A percentile compares a stretch with the other conserved stretches of the same genome.
Evolutionary conservation across 2,329 filamentous ascomycete genomes (phyloP).

Genomic region (Aspergillus calidoustus): DNA sequence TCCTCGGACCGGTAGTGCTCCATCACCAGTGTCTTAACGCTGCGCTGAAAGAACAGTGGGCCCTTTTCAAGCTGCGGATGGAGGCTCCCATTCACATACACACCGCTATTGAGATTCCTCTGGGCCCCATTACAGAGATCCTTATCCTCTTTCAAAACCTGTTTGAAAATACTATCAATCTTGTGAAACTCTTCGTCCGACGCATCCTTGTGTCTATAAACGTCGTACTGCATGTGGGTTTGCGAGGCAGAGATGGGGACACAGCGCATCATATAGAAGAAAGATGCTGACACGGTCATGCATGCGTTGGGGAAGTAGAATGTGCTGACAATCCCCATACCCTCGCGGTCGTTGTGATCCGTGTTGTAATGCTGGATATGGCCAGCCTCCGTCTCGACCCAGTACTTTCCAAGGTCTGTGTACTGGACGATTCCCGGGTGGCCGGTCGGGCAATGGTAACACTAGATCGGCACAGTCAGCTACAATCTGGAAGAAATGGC

Average conservation of each 20-base stretch:
- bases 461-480: constrained; percentile 2
- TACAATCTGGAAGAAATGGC: too few relatives aligned
- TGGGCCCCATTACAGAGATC: constrained; percentile 63
- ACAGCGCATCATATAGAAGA: constrained; percentile 68
- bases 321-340: constrained; percentile 44
- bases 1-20: constrained; percentile 54
- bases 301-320: constrained; percentile 43
- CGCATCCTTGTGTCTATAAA: constrained; percentile 65
- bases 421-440: constrained; percentile 38
- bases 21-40: constrained; percentile 54
- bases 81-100: constrained; percentile 65
- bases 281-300: constrained; percentile 49
- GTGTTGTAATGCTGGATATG: constrained; percentile 46
- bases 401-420: constrained; percentile 60
- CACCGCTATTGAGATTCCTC: constrained; percentile 62
- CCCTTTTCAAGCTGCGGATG: constrained; percentile 63
- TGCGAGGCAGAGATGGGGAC: constrained; percentile 58
- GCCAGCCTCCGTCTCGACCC: constrained; percentile 52
- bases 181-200: constrained; percentile 61
- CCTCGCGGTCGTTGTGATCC: constrained; percentile 43
- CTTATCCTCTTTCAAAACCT: constrained; percentile 68
- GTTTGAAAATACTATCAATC: constrained; percentile 64
- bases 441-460: constrained; percentile 30
- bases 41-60: constrained; percentile 60
- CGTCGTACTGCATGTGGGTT: constrained; percentile 65